Evolutionary conservation across 2,329 filamentous ascomycete genomes (phyloP), one percentile per base, ranked within the genome.

Genomic region (Cryphonectria naterciae): DNA sequence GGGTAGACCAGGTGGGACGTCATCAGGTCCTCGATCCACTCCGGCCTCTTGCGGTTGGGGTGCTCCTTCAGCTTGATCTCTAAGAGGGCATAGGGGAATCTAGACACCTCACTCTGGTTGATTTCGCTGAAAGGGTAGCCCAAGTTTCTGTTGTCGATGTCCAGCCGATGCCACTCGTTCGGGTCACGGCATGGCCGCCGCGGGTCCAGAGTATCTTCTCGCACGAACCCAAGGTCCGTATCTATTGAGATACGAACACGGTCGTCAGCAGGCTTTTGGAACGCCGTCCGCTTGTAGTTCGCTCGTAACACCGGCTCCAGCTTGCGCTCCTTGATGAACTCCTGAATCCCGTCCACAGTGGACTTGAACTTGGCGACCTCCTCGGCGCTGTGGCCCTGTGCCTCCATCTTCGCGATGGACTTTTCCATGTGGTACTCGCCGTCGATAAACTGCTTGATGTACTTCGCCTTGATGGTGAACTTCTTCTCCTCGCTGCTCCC

Each of bases 381-480:
- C 65, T 90, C 86, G 56, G 87, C 84, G 65, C 90, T 87, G 71
- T 90, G 88, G 68, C 92, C 91, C 74, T 92, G 89, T 60, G 93
- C 88, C 81, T 94, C 92, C 86, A 98, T 92, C 83, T 97, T 97
- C 76, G 92, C 86, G 39, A 97, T 85, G 68, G 89, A 91, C 86
- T 97, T 98, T 80, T 98, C 95, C 89, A 97, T 93, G 77, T 92
- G 90, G 81, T 98, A 97, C 74, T 96, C 88, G 65, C 92, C 94
- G 67, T 93, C 89, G 68, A 99, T 88, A 82, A 97, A 98, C 1
- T 91, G 86, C 80, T 95, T 91, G 73, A 98, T 87, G 79, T 98
- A 97, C 80, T 98, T 98, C 78, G 95, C 92, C 83, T 99, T 99
- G 82, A 98, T 93, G 32, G 88, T 85, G 76, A 98, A 93, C 75